Percentiles rank a stretch among this genome's conserved stretches.
These are phyloP conservation scores for Clonostachys sp. DNA, from an alignment of 2,329 filamentous ascomycete genomes.

Conservation along the genomic window DNA sequence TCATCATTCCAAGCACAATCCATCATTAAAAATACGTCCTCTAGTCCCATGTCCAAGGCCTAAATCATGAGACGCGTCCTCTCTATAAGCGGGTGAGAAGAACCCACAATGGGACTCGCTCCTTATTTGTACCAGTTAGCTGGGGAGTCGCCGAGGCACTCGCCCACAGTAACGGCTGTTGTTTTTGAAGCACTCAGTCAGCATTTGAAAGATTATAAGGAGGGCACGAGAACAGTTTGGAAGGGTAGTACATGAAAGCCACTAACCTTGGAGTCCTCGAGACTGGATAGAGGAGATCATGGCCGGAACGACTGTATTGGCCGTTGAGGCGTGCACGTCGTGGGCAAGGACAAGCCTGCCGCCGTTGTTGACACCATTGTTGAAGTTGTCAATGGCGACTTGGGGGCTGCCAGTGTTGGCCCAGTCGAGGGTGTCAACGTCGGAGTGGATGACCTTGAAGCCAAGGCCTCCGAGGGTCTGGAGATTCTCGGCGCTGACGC, in stretches of 20 bases:
- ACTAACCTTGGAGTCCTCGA: conserved; percentile 28
- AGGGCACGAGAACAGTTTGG: too few relatives aligned
- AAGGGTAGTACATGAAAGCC: conserved; percentile 19
- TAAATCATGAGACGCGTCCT: too few relatives aligned
- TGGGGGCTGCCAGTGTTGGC: conserved; percentile 27
- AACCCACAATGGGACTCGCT: too few relatives aligned
- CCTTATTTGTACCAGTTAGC: conserved; percentile 33
- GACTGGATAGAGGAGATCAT: conserved; percentile 18
- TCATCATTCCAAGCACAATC: too few relatives aligned
- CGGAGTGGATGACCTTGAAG: conserved; percentile 57
- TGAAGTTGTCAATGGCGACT: conserved; percentile 30
- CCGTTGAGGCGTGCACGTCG: conserved; percentile 39
- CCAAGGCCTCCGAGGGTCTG: conserved; percentile 37
- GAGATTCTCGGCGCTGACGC: conserved; percentile 37
- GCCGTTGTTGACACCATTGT: conserved; percentile 13
- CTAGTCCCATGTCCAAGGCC: too few relatives aligned
- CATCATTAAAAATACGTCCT: too few relatives aligned
- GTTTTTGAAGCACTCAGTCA: too few relatives aligned
- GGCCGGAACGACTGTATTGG: conserved; percentile 34
- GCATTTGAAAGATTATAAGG: too few relatives aligned
- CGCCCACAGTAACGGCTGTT: conserved; percentile 42
- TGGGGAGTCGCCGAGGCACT: conserved; percentile 39
- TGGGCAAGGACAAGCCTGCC: conserved; percentile 39
- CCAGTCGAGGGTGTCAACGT: conserved; percentile 60
- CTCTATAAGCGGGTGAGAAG: too few relatives aligned